These are phyloP conservation scores for Plasmodium gallinaceum DNA, from an alignment of 169 alveolate species.

Conservation along the genomic window DNA sequence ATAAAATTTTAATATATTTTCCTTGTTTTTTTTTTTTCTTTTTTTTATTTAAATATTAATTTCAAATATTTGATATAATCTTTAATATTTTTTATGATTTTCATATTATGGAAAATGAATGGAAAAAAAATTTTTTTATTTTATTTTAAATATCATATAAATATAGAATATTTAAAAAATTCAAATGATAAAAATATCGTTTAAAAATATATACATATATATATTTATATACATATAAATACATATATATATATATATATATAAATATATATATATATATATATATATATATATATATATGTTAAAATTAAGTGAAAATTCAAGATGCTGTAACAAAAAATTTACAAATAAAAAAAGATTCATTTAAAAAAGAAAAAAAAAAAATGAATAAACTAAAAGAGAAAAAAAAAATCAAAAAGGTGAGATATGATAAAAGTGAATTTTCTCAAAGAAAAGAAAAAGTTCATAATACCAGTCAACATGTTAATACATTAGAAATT, in stretches of 20 bases:
- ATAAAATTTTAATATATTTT: no score
- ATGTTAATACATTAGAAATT: slow-evolving; percentile 4
- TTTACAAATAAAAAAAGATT: slow-evolving; percentile 24
- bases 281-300: slow-evolving; percentile 8
- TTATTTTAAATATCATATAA: slow-evolving; percentile 15
- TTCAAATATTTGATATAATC: not conserved
- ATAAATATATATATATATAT: slow-evolving; percentile 10
- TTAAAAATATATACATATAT: slow-evolving; percentile 3
- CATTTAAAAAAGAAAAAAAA: slow-evolving; percentile 14
- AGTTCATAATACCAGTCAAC: not conserved
- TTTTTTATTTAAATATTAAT: not conserved
- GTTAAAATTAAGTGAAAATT: not conserved
- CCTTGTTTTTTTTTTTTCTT: not conserved
- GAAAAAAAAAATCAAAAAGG: not conserved
- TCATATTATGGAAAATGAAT: slow-evolving; percentile 22
- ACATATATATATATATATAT: slow-evolving; percentile 7
- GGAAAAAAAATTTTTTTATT: slow-evolving; percentile 14
- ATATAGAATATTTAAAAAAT: slow-evolving; percentile 21
- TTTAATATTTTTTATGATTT: slow-evolving; percentile 12
- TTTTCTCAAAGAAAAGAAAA: not conserved
- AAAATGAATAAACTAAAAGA: slow-evolving; percentile 10
- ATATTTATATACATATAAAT: slow-evolving; percentile 5
- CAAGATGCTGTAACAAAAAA: slow-evolving; percentile 32
- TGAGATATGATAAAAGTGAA: not conserved
- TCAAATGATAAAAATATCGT: not conserved